phyloP scores from a whole-genome alignment of 441 rosid species.

The Aquilaria agallochum region DNA sequence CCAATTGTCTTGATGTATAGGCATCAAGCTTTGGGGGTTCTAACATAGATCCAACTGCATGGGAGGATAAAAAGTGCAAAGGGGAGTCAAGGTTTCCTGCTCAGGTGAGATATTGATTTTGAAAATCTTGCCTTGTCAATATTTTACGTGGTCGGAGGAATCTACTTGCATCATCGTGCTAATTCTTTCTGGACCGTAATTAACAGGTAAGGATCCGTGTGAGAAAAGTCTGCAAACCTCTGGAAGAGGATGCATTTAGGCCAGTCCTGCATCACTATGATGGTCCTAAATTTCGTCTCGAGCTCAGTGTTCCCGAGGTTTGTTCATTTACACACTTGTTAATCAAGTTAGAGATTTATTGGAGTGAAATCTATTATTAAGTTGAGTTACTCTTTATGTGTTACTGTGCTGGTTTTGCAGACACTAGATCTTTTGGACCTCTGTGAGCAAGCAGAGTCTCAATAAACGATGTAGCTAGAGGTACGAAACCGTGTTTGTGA shows the following conservation, averaged over 20 bases:
- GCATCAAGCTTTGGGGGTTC: conserved; percentile 96
- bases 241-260: conserved; percentile 98
- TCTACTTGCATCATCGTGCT: background rate
- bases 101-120: conserved; percentile 48
- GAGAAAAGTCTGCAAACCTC: conserved; percentile 82
- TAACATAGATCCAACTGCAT: conserved; percentile 96
- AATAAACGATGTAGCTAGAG: conserved; percentile 26
- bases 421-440: conserved; percentile 87
- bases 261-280: conserved; percentile 97
- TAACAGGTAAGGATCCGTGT: conserved; percentile 79
- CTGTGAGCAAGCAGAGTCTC: conserved; percentile 85
- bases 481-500: conserved; percentile 22
- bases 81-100: conserved; percentile 99
- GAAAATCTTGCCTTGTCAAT: background rate
- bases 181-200: conserved; percentile 1
- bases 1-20: conserved; percentile 26
- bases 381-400: background rate
- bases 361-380: background rate
- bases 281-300: conserved; percentile 95
- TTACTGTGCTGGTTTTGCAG: conserved; percentile 38
- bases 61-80: conserved; percentile 99
- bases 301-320: conserved; percentile 99
- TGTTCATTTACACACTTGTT: background rate
- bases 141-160: background rate
- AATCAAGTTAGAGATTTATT: background rate